These are phyloP conservation scores for Amylostereum chailletii DNA, from an alignment of 1,284 basidiomycete species.

Conservation along the genomic window DNA sequence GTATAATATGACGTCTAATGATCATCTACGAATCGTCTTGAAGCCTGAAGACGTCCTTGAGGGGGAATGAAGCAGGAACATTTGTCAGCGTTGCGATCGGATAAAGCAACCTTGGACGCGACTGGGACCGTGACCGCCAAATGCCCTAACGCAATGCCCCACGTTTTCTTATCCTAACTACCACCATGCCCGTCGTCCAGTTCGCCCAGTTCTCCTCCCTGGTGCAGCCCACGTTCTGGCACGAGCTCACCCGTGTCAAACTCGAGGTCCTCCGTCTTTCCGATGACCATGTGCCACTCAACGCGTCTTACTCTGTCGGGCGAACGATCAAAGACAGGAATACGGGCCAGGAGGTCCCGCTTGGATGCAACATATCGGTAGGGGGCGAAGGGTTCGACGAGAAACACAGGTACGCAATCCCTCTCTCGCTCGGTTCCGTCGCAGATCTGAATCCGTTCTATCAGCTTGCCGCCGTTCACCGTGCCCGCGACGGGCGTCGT, in stretches of 20 bases:
- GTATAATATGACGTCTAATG: too few species aligned
- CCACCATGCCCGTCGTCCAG: slow-evolving; percentile 57
- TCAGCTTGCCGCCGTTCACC: slow-evolving; percentile 33
- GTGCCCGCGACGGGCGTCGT: slow-evolving; percentile 53
- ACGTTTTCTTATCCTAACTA: not conserved
- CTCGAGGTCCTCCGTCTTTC: slow-evolving; percentile 85
- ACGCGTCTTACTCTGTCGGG: slow-evolving; percentile 66
- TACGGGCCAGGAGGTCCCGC: slow-evolving; percentile 53
- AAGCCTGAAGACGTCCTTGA: too few species aligned
- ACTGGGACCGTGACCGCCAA: too few species aligned
- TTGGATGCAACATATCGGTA: slow-evolving; percentile 53
- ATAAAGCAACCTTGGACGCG: too few species aligned
- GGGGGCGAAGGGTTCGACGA: slow-evolving; percentile 51
- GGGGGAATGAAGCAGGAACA: too few species aligned
- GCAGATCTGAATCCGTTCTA: not conserved
- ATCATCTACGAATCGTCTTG: too few species aligned
- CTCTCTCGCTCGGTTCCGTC: not conserved
- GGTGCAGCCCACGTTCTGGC: slow-evolving; percentile 91
- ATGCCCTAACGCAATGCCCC: too few species aligned
- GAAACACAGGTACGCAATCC: slow-evolving; percentile 19
- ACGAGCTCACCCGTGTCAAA: slow-evolving; percentile 82
- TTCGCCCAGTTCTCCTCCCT: slow-evolving; percentile 84
- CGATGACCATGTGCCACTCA: slow-evolving; percentile 60
- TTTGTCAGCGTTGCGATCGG: too few species aligned
- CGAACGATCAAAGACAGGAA: slow-evolving; percentile 68